Base-by-base conservation (phyloP, 768 basidiomycete species). In the Naganishia randhawae region DNA sequence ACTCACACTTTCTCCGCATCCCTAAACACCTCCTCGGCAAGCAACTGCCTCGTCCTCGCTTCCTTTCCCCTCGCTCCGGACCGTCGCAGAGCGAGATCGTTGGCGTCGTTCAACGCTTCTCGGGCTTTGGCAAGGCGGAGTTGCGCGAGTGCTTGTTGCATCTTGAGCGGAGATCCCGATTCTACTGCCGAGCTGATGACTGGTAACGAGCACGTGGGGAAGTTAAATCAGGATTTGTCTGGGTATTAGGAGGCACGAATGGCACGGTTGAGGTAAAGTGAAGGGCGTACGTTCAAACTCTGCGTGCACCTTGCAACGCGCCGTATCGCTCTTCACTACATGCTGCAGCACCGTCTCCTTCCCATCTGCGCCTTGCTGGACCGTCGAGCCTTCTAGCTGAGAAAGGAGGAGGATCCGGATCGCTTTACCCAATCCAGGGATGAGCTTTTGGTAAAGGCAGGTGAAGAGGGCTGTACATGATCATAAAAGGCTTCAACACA, bases 21-120 rank as follows among this genome's bases (percentile, higher is more conserved):
- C 53, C n/a, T 31, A 17, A 5, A 31, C 22, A 33, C 6, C 67
- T 32, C 53, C n/a, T 35, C 42, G 22, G 33, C 55, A 11, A 16
- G 19, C 42, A 19, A 80, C 72, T 87, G 86, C 0, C 81, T 81
- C 4, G 75, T 78, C 22, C 85, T 79, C 9, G 87, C 77, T 17
- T 84, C 83, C 50, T 84, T 83, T 0, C 87, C 86, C 31, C 86
- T 78, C 10, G 86, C 82, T 1, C 87, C 86, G 7, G 84, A 84
- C 35, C 86, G 80, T 62, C 84, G 80, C 2, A 78, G 74, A 0
- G 87, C 86, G 17, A 84, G 82, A 69, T 84, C 83, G 64, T 74
- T 72, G 14, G 79, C 80, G 27, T 82, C 79, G 35, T 82, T 79
- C 31, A 79, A 64, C 9, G 73, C 75, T 25, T 67, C 52, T 37